A percentile compares a stretch with the other conserved stretches of the same genome.
Evolutionary conservation across 805 yeast genomes (phyloP).

Genomic region (Saccharomycopsis oosterbeekiorum): DNA sequence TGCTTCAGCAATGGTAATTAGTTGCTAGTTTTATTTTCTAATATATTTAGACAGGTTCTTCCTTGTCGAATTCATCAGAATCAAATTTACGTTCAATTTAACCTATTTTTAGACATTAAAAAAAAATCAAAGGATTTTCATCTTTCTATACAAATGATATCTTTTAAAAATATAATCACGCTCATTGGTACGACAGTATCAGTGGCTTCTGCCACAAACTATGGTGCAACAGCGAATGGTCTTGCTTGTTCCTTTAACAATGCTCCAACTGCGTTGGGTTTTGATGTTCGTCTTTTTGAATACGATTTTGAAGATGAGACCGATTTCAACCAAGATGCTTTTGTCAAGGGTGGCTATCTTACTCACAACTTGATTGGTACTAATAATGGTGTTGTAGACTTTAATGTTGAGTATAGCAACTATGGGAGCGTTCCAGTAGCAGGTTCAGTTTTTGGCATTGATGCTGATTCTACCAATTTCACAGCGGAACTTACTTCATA

Average conservation of each 20-base stretch:
- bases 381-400: not conserved
- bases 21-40: too few relatives aligned
- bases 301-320: not conserved
- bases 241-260: not conserved
- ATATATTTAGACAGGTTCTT: too few relatives aligned
- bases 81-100: too few relatives aligned
- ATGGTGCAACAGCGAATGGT: not conserved
- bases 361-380: not conserved
- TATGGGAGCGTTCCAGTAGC: not conserved
- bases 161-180: not conserved
- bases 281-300: not conserved
- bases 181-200: not conserved
- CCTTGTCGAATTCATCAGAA: too few relatives aligned
- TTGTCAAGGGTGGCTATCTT: not conserved
- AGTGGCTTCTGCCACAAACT: not conserved
- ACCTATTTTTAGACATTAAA: too few relatives aligned
- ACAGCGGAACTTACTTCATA: constrained; percentile 23
- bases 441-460: not conserved
- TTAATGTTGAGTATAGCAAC: not conserved
- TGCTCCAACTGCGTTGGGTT: not conserved
- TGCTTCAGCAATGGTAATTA: too few relatives aligned
- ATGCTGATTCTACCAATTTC: constrained; percentile 14
- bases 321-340: not conserved
- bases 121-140: too few relatives aligned
- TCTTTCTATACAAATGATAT: not conserved